Evolutionary conservation across 1,284 basidiomycete genomes (phyloP), one percentile per base, ranked within the genome.

Genomic region (Fereydounia khargensis): DNA sequence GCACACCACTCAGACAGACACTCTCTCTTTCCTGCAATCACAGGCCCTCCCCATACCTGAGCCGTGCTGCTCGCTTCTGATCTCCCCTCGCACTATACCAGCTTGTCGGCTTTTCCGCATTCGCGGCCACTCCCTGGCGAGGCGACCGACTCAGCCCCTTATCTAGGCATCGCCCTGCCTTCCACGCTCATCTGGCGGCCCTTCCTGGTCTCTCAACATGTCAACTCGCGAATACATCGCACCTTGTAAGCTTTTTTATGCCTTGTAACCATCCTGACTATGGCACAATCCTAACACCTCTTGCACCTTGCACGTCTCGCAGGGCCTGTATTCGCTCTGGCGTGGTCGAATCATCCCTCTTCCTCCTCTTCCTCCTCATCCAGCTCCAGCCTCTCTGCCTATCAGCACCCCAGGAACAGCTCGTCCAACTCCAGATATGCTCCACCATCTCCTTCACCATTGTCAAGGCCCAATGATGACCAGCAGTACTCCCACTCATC

Each of bases 311-410:
- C 25, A 27, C 28, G 14, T 5, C 13, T 5, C 5, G 28, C 14
- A 31, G 31, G 31, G 69, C 69, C 67, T 2, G 61, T 72, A 3
- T 72, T 62, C 46, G 69, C 57, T 6, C 36, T 72, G 10, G 66
- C 69, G 18, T 72, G 69, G 69, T 72, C 69, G 7, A 52, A 59
- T 37, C 57, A 48, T 35, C 52, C 56, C 4, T 56, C 63, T n/a
- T 46, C 60, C 6, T 32, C 45, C 16, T 43, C 52, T 1, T 48
- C 56, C 2, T 46, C 57, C 17, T 56, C 53, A 0, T 56, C 59
- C 6, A 57, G 56, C 3, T 53, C 46, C 7, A 30, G 14, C 16
- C 39, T 23, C 18, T 22, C 30, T 2, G 21, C 42, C n/a, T 28
- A 28, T 23, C 13, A 44, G n/a, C 53, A 55, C 24, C 39, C 47